phyloP scores from a whole-genome alignment of 495 filamentous ascomycete species.

The Tuber borchii region DNA sequence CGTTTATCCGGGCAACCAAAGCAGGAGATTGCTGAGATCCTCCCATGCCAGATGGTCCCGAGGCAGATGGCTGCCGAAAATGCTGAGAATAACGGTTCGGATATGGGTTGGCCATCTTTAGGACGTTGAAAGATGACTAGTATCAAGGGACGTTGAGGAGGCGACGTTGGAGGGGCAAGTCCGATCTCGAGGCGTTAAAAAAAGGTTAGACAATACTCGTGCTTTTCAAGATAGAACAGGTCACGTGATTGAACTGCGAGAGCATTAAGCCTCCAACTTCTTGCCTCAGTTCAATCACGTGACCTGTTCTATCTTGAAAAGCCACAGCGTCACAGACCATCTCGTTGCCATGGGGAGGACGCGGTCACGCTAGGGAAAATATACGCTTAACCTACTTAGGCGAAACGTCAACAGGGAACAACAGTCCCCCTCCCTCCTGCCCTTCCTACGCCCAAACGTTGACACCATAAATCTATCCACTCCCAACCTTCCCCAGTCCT shows the following conservation, averaged over 20 bases:
- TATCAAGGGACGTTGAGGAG: neutral
- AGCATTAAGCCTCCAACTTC: too few relatives aligned
- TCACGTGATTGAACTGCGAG: too few relatives aligned
- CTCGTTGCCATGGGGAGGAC: conserved; percentile 24
- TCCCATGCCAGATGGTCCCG: conserved; percentile 32
- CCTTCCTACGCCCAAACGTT: conserved; percentile 14
- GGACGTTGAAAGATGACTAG: neutral
- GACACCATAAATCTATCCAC: conserved; percentile 7
- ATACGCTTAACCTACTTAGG: conserved; percentile 31
- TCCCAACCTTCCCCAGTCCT: conserved; percentile 17
- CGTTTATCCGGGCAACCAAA: conserved; percentile 77
- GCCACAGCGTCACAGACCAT: neutral
- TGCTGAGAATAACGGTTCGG: conserved; percentile 55
- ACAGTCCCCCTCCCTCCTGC: conserved; percentile 6
- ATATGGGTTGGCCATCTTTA: conserved; percentile 25
- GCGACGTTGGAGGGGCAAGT: neutral
- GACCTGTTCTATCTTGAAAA: too few relatives aligned
- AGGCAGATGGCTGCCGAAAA: conserved; percentile 56
- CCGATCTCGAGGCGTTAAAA: neutral
- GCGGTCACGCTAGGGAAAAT: conserved; percentile 24
- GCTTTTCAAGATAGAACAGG: too few relatives aligned
- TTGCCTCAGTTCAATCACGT: too few relatives aligned
- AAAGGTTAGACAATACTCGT: too few relatives aligned
- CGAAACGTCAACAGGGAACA: conserved; percentile 41
- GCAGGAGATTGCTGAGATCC: conserved; percentile 64